A percentile compares a stretch with the other conserved stretches of the same genome.
Conservation (phyloP, 768 basidiomycete genomes). For the Pholiota microspora region DNA sequence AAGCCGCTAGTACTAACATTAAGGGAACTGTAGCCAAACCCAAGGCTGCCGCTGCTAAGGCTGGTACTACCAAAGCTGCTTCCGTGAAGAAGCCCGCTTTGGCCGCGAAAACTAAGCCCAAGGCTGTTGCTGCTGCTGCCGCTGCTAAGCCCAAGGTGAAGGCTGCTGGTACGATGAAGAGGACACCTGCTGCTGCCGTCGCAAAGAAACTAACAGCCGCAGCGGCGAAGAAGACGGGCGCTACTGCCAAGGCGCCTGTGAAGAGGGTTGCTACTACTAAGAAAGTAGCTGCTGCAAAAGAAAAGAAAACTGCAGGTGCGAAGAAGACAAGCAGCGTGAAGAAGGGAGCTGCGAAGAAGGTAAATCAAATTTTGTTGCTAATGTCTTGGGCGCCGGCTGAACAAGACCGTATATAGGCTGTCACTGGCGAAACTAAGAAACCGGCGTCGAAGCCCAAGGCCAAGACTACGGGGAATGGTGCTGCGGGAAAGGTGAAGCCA, state of each 20-base stretch:
- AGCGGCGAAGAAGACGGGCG: constrained; percentile 57
- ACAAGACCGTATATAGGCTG: constrained; percentile 24
- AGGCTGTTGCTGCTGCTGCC: constrained; percentile 24
- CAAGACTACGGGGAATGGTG: constrained; percentile 18
- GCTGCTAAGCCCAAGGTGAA: constrained; percentile 21
- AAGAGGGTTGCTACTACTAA: constrained; percentile 17
- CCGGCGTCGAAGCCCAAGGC: constrained; percentile 29
- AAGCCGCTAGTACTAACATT: constrained; percentile 14
- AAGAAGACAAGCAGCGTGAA: constrained; percentile 25
- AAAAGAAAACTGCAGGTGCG: constrained; percentile 24
- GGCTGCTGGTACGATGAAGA: constrained; percentile 24
- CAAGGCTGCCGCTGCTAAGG: constrained; percentile 30
- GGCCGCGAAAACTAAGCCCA: constrained; percentile 27
- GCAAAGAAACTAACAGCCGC: constrained; percentile 31
- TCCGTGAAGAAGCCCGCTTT: constrained; percentile 14
- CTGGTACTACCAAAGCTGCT: constrained; percentile 22
- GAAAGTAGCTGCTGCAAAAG: constrained; percentile 20
- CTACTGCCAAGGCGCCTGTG: constrained; percentile 5
- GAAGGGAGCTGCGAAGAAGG: constrained; percentile 60
- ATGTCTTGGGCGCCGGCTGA: not conserved
- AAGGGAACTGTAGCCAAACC: constrained; percentile 28
- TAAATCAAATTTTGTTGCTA: constrained; percentile 16
- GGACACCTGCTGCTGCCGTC: constrained; percentile 24
- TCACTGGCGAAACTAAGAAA: constrained; percentile 40
- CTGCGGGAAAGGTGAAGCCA: constrained; percentile 21